These are phyloP conservation scores for Starmerella floris DNA, from an alignment of 805 yeast species.

Conservation along the genomic window DNA sequence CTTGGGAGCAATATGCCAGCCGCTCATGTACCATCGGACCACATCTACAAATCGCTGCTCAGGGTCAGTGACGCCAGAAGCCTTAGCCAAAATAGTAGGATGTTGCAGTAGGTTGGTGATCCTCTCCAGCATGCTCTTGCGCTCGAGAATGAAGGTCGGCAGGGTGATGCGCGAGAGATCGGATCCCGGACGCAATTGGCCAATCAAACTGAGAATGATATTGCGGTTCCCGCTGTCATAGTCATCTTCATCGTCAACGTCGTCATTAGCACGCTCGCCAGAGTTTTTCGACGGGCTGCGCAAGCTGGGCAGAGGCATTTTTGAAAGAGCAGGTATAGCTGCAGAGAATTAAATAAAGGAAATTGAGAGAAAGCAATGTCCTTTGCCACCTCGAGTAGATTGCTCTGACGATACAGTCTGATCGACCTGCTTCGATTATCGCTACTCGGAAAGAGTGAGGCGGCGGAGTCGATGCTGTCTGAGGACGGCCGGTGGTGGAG, in stretches of 20 bases:
- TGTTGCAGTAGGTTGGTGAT: conserved; percentile 72
- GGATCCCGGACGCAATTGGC: conserved; percentile 84
- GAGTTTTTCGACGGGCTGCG: background rate
- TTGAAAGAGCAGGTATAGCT: background rate
- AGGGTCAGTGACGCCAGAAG: conserved; percentile 47
- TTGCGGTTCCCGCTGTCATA: conserved; percentile 82
- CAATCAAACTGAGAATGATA: conserved; percentile 70
- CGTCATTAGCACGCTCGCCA: conserved; percentile 2
- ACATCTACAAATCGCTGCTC: conserved; percentile 58
- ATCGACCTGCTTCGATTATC: too few species aligned
- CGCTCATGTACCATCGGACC: conserved; percentile 80
- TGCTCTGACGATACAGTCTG: too few species aligned
- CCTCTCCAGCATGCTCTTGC: conserved; percentile 91
- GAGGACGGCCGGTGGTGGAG: too few species aligned
- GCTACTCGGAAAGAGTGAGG: too few species aligned
- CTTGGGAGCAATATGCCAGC: conserved; percentile 97
- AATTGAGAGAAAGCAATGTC: too few species aligned
- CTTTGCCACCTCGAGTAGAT: too few species aligned
- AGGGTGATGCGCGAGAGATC: conserved; percentile 82
- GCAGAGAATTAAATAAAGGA: background rate
- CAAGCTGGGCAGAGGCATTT: conserved; percentile 4
- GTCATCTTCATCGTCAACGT: conserved; percentile 61
- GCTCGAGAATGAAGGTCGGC: conserved; percentile 89
- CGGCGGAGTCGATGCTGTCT: too few species aligned
- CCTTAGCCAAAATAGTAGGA: conserved; percentile 61